A percentile compares a stretch with the other conserved stretches of the same genome.
These are phyloP conservation scores for Fusarium albosuccineum DNA, from an alignment of 2,329 filamentous ascomycete species.

Conservation along the genomic window DNA sequence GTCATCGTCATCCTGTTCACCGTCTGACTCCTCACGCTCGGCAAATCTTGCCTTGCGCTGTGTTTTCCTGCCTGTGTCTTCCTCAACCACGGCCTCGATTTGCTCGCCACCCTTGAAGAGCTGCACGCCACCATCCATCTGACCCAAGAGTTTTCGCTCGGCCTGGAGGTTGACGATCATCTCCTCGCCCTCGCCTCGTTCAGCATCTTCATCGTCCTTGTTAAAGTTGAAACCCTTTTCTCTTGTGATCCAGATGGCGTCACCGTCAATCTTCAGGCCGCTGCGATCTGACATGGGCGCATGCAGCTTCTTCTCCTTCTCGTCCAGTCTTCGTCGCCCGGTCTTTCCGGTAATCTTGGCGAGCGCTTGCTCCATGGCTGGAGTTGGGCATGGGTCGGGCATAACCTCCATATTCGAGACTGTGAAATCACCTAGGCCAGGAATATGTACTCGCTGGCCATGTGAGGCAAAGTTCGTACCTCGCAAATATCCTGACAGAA, in stretches of 20 bases:
- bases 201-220: conserved; percentile 73
- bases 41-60: conserved; percentile 70
- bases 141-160: conserved; percentile 83
- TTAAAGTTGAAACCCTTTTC: conserved; percentile 83
- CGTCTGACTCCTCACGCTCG: conserved; percentile 69
- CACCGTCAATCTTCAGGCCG: conserved; percentile 94
- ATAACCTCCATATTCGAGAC: conserved; percentile 87
- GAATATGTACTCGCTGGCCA: conserved; percentile 89
- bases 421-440: conserved; percentile 89
- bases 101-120: conserved; percentile 85
- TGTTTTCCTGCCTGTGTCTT: conserved; percentile 71
- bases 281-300: conserved; percentile 99
- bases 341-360: conserved; percentile 88
- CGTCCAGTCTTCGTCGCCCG: conserved; percentile 83
- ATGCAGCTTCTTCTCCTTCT: conserved; percentile 96
- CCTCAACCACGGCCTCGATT: conserved; percentile 68
- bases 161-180: conserved; percentile 91
- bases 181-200: conserved; percentile 94
- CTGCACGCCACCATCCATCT: conserved; percentile 84
- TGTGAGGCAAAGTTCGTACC: conserved; percentile 93
- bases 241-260: conserved; percentile 89
- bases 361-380: conserved; percentile 87
- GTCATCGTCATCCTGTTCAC: conserved; percentile 65
- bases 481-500: conserved; percentile 91
- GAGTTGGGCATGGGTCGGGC: conserved; percentile 95